A percentile compares a stretch with the other conserved stretches of the same genome.
Conservation (phyloP, 2,329 filamentous ascomycete species). For the Exserohilum turcica region DNA sequence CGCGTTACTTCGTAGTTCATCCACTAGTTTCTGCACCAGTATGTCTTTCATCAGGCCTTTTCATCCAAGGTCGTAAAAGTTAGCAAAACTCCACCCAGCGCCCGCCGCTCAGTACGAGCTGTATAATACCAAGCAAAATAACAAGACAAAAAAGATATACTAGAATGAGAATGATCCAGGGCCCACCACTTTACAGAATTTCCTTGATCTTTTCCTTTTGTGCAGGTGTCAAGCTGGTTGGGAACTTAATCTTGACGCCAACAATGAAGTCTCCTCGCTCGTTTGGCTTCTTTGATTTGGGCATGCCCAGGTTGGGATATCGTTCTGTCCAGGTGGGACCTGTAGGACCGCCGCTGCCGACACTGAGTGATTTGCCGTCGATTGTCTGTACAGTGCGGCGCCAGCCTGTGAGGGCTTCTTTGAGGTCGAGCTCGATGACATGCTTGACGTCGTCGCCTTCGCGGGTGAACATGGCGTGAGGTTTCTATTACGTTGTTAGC, state of each 20-base stretch:
- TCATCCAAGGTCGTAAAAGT: not conserved
- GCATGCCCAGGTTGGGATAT: conserved; percentile 91
- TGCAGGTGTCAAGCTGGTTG: conserved; percentile 71
- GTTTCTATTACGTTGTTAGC: conserved; percentile 66
- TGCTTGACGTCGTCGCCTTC: conserved; percentile 86
- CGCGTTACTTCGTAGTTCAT: conserved; percentile 12
- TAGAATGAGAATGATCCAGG: conserved; percentile 10
- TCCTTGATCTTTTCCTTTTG: conserved; percentile 84
- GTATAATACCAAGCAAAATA: not conserved
- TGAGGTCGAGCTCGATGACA: conserved; percentile 80
- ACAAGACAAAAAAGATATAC: conserved; percentile 11
- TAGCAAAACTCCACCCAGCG: conserved; percentile 24
- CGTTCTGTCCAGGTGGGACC: conserved; percentile 79
- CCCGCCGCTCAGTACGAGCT: conserved; percentile 20
- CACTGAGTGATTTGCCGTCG: conserved; percentile 81
- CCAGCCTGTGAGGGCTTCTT: conserved; percentile 95
- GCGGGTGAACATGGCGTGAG: conserved; percentile 80
- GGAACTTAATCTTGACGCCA: conserved; percentile 92
- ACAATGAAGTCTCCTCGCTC: conserved; percentile 87
- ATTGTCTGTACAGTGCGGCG: conserved; percentile 89
- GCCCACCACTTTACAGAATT: conserved; percentile 61
- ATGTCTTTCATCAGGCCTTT: not conserved
- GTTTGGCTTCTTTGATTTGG: conserved; percentile 84
- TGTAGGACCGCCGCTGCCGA: conserved; percentile 83
- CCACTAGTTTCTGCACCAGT: conserved; percentile 1